These are phyloP conservation scores for Thielaviopsis euricoi DNA, from an alignment of 2,329 filamentous ascomycete genomes.

Conservation along the genomic window DNA sequence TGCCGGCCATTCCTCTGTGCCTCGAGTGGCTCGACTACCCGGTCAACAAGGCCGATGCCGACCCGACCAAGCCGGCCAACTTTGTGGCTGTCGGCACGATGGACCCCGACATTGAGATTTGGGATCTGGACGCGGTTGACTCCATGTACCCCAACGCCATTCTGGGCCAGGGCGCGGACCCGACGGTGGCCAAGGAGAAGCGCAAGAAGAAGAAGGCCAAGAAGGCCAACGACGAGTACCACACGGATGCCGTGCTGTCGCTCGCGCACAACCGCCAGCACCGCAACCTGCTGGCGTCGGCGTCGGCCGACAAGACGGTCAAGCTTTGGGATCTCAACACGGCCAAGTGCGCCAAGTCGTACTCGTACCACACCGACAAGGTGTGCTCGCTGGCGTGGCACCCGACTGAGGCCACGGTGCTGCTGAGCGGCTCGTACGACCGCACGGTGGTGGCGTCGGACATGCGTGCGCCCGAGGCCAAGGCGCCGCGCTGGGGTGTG, in stretches of 20 bases:
- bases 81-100: conserved; percentile 93
- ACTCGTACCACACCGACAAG: conserved; percentile 92
- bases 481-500: conserved; percentile 73
- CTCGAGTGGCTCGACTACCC: conserved; percentile 91
- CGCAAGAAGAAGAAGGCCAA: conserved; percentile 83
- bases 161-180: conserved; percentile 53
- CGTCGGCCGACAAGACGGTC: conserved; percentile 89
- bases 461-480: conserved; percentile 80
- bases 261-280: conserved; percentile 87
- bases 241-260: conserved; percentile 84
- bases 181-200: conserved; percentile 42
- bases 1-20: conserved; percentile 87
- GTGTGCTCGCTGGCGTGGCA: conserved; percentile 95
- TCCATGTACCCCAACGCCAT: conserved; percentile 98
- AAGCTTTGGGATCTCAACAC: conserved; percentile 97
- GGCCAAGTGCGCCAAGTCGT: conserved; percentile 84
- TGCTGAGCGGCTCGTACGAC: conserved; percentile 90
- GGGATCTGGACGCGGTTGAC: conserved; percentile 91
- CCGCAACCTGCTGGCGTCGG: conserved; percentile 83
- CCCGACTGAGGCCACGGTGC: conserved; percentile 65
- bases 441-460: conserved; percentile 86
- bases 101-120: conserved; percentile 96
- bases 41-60: conserved; percentile 52
- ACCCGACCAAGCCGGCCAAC: conserved; percentile 58
- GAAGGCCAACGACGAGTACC: conserved; percentile 80